Evolutionary conservation across 345 rosid species (phyloP), one percentile per base, ranked within the genome.

Genomic region (Fremontodendron californicum): DNA sequence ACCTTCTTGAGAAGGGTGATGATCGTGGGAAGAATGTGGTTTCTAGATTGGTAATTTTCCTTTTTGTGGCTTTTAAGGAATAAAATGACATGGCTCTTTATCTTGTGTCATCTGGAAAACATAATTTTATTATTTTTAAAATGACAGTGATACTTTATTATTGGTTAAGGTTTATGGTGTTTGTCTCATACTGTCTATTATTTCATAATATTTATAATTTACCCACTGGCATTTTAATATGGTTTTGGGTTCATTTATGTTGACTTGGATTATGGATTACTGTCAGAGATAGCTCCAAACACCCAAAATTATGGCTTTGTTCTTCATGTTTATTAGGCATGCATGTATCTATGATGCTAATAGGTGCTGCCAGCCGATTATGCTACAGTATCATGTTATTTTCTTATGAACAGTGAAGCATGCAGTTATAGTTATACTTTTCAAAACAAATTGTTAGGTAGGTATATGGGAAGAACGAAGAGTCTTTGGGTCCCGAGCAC

Each of bases 401-500:
- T 51, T 51, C 33, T 45, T 27, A 31, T 13, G 12, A 43, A 33
- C 37, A n/a, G 35, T 35, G 58, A 33, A 21, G 3, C 57, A 16
- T 33, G 21, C 45, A 45, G 67, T 57, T 40, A 27, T 31, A 12
- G 21, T 66, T 73, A 19, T 42, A 35, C 49, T 8, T 35, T 9
- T 82, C 61, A 64, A 48, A 46, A 15, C 27, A 16, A 27, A 71
- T 67, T 66, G 42, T 39, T 71, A 93, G 99, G 92, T 96, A 49
- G 84, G 78, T 77, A 93, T 96, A 86, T 96, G 99, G 99, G 98
- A 93, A 83, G 98, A 96, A 63, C 86, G 98, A 80, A 90, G 90
- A 84, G 98, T 93, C 43, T 96, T 96, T 85, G 98, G 99, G 69
- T 91, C 98, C 3, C 93, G 85, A 77, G 89, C 93, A 0, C 84